phyloP scores from a whole-genome alignment of 2,329 filamentous ascomycete species.

The Tolypocladium paradoxum region DNA sequence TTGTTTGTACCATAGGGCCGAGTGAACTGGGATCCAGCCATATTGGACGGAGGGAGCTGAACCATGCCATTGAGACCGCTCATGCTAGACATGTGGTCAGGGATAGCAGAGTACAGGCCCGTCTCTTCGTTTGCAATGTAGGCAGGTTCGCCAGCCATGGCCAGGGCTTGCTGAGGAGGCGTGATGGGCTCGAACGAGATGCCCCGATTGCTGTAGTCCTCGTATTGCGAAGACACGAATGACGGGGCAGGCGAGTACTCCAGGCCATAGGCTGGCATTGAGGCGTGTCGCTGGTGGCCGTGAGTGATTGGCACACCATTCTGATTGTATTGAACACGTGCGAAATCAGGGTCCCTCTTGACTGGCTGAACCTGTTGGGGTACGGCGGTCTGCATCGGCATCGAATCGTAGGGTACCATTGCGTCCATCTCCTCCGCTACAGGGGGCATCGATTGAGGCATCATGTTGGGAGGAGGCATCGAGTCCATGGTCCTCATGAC shows the following conservation, averaged over 20 bases:
- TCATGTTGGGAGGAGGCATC: constrained; percentile 87
- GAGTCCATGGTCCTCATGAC: constrained; percentile 84
- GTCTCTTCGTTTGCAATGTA: constrained; percentile 99
- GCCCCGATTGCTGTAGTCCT: constrained; percentile 93
- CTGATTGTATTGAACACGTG: constrained; percentile 78
- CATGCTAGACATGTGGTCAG: constrained; percentile 66
- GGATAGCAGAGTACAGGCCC: constrained; percentile 87
- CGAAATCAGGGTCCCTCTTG: constrained; percentile 83
- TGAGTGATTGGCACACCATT: constrained; percentile 78
- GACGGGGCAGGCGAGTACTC: constrained; percentile 97
- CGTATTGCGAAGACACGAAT: constrained; percentile 96
- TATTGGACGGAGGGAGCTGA: constrained; percentile 76
- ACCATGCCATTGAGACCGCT: constrained; percentile 79
- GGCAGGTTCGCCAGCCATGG: constrained; percentile 75
- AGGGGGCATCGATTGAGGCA: constrained; percentile 47
- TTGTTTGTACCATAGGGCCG: constrained; percentile 64
- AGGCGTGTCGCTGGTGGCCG: constrained; percentile 83
- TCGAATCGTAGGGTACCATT: constrained; percentile 59
- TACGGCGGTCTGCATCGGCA: constrained; percentile 59
- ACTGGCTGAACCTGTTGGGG: constrained; percentile 56
- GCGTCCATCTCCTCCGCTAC: constrained; percentile 57
- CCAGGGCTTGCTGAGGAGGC: constrained; percentile 79
- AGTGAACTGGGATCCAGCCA: constrained; percentile 70
- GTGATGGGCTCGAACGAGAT: constrained; percentile 96
- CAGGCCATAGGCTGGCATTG: constrained; percentile 91